These are phyloP conservation scores for Delphinella strobiligena DNA, from an alignment of 2,329 filamentous ascomycete species.

Conservation along the genomic window DNA sequence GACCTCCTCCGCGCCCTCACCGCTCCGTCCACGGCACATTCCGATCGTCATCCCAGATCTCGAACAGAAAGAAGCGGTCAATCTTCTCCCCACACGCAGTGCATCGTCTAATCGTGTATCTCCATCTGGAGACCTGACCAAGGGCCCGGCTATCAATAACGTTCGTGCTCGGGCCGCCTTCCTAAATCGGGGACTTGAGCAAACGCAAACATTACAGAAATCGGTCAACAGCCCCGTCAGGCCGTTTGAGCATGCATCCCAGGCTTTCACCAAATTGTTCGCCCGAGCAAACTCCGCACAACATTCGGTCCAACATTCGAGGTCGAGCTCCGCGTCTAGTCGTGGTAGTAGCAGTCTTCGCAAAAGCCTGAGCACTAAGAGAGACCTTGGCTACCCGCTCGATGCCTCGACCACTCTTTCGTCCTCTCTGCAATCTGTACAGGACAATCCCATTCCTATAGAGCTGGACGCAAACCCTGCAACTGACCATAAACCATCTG, in stretches of 20 bases:
- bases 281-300: conserved; percentile 14
- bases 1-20: too few relatives aligned
- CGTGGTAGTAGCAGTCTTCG: conserved; percentile 2
- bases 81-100: too few relatives aligned
- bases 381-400: too few relatives aligned
- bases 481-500: too few relatives aligned
- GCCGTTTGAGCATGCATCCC: conserved; percentile 26
- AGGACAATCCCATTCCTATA: too few relatives aligned
- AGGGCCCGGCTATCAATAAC: not conserved
- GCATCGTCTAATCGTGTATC: too few relatives aligned
- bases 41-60: too few relatives aligned
- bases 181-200: conserved; percentile 10
- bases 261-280: conserved; percentile 25
- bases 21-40: too few relatives aligned
- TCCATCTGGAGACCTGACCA: conserved; percentile 1
- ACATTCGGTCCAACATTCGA: conserved; percentile 3
- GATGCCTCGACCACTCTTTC: too few relatives aligned
- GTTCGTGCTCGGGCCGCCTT: conserved; percentile 10
- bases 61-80: too few relatives aligned
- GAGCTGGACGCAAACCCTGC: too few relatives aligned
- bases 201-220: conserved; percentile 16
- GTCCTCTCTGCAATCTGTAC: too few relatives aligned
- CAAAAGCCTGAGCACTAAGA: conserved; percentile 1
- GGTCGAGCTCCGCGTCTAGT: conserved; percentile 5
- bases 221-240: conserved; percentile 20